Evolutionary conservation across 495 filamentous ascomycete genomes (phyloP), one percentile per base, ranked within the genome.

Genomic region (Patellaria atrata): DNA sequence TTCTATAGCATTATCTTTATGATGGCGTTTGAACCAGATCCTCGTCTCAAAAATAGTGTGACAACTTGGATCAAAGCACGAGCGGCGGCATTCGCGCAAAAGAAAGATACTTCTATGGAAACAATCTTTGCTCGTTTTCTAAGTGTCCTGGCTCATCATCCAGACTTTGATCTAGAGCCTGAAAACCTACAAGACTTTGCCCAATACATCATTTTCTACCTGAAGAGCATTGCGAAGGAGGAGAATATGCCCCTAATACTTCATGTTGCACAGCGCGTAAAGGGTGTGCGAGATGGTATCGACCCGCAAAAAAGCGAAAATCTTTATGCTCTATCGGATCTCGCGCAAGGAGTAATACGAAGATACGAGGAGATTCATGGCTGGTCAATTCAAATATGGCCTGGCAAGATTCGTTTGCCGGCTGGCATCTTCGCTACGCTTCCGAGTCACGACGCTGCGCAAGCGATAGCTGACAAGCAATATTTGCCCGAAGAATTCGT

Each of bases 1-100:
- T 99, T 83, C 67, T 91, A 91, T 52, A 77, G 77, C 5, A 72
- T 93, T 27, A 65, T 87, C 4, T 96, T 91, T 59, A 59, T 96
- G 20, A 73, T 84, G 38, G 87, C 89, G 1, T 94, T 84, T 45
- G 89, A 99, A 58, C 89, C 89, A 3, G 64, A 67, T 23, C 40
- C 52, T 2, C 61, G 65, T 10, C 67, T 91, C 54, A 77, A 73
- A 48, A 70, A 73, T 24, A 75, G 75, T 22, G 76, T 77, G 0
- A 68, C 79, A 27, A 94, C 79, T 0, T 99, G 89, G 89, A 71
- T 96, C 30, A 76, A 80, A 14, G 83, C 82, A 31, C 77, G 86
- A 27, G 60, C 62, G 5, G 59, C 52, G 4, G 58, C 62, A 14
- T 57, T 67, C 40, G 68, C 63, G 35, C 55, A 64, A 17, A 50